These are phyloP conservation scores for Ganoderma multipileum DNA, from an alignment of 1,284 basidiomycete genomes.

Conservation along the genomic window DNA sequence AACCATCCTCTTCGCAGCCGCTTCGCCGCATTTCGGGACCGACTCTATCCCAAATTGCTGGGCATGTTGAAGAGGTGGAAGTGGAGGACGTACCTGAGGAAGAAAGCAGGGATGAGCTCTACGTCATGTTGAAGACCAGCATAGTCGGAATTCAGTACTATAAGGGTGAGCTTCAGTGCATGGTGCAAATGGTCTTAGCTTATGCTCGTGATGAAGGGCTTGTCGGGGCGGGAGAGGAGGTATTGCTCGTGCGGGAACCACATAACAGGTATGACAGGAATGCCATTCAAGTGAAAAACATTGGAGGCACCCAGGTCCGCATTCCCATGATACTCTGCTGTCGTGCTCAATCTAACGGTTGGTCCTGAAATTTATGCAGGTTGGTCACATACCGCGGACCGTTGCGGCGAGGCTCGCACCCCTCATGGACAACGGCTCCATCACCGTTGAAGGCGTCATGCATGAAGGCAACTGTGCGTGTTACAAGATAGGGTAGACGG, in stretches of 20 bases:
- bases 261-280: slow-evolving; percentile 78
- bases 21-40: slow-evolving; percentile 27
- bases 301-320: slow-evolving; percentile 64
- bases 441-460: slow-evolving; percentile 81
- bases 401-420: slow-evolving; percentile 70
- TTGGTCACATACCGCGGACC: slow-evolving; percentile 79
- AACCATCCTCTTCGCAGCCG: slow-evolving; percentile 26
- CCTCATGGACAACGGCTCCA: slow-evolving; percentile 66
- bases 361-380: slow-evolving; percentile 4
- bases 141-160: slow-evolving; percentile 89
- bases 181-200: neutral
- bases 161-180: slow-evolving; percentile 49
- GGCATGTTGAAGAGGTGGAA: slow-evolving; percentile 45
- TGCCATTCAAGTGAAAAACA: slow-evolving; percentile 83
- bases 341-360: neutral
- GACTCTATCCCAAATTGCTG: slow-evolving; percentile 17
- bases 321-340: neutral
- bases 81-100: slow-evolving; percentile 49
- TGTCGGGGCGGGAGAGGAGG: slow-evolving; percentile 81
- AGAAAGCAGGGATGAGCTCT: slow-evolving; percentile 69
- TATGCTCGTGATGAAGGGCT: slow-evolving; percentile 52
- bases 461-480: slow-evolving; percentile 73
- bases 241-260: slow-evolving; percentile 75
- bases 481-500: neutral
- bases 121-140: slow-evolving; percentile 62